Percentiles rank a stretch among this genome's conserved stretches.
phyloP scores from a whole-genome alignment of 1,139 yeast genomes.

The Scheffersomyces titani region DNA sequence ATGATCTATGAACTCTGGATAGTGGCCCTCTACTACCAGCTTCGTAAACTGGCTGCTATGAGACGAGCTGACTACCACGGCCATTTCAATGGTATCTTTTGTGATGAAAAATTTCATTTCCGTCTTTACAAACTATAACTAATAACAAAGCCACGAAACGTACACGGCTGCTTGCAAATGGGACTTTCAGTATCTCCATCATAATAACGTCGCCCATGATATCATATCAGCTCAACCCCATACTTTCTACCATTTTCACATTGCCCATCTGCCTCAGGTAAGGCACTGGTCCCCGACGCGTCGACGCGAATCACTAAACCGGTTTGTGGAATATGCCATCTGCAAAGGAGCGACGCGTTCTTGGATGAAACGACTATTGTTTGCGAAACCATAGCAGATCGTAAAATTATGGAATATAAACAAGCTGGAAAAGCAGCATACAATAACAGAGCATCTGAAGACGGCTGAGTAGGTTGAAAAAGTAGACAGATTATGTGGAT shows the following conservation, averaged over 20 bases:
- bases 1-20: not conserved
- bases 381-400: not conserved
- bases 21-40: not conserved
- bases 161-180: not conserved
- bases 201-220: not conserved
- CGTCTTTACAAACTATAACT: not conserved
- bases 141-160: not conserved
- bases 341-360: not conserved
- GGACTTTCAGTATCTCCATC: not conserved
- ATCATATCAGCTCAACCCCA: not conserved
- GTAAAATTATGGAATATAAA: not conserved
- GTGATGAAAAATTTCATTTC: not conserved
- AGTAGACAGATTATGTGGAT: not conserved
- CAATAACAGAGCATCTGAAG: not conserved
- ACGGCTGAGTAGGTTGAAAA: not conserved
- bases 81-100: not conserved
- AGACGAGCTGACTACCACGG: not conserved
- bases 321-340: not conserved
- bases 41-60: not conserved
- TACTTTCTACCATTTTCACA: not conserved
- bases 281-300: not conserved
- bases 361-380: not conserved
- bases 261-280: not conserved
- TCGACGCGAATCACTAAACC: not conserved
- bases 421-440: not conserved